Base-by-base conservation (phyloP, 2,329 filamentous ascomycete species). In the Aspergillus puulaauensis region DNA sequence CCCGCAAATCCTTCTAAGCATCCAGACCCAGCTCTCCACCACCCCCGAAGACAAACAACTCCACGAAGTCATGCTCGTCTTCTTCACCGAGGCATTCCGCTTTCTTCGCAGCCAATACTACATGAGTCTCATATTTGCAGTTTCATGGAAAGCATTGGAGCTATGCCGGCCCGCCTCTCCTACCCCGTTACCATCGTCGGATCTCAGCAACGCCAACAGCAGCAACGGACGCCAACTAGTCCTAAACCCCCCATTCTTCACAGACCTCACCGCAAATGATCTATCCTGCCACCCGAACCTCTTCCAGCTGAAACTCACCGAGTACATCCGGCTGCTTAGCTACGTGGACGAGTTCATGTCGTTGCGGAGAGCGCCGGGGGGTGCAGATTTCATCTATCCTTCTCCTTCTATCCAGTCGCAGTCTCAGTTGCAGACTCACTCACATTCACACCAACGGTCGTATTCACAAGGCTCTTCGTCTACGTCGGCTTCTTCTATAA, bases 1-100 rank as follows among this genome's bases (percentile, higher is more conserved):
- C 35, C 59, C 56, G 5, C 59, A 61, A 33, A 61, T 61, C 17
- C 53, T 61, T 8, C 59, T 61, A 9, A 61, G 59, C 37, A 56
- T 59, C 12, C 50, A 61, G 17, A 52, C 52, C 17, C 56, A 61
- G 41, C 59, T 61, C 23, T 59, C 56, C 14, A 56, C 51, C 9
- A 48, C 35, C 19, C 53, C 56, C 4, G 59, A 61, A 50, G 59
- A 59, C 53, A 61, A 59, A 31, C 56, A 61, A n/a, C 52, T 47
- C 19, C 53, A 56, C 41, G 59, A 61, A 37, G 50, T 61, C 7
- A 57, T 56, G 50, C 53, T 61, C 9, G 56, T 61, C 33, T 57
- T 61, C 41, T 61, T 61, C 50, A 54, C 58, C 31, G 59, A 61
- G 14, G 48, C 56, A 41, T 54, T 54, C 17, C 59, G 59, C 35